These are phyloP conservation scores for Pichia sp. DNA, from an alignment of 1,139 yeast genomes.

Conservation along the genomic window DNA sequence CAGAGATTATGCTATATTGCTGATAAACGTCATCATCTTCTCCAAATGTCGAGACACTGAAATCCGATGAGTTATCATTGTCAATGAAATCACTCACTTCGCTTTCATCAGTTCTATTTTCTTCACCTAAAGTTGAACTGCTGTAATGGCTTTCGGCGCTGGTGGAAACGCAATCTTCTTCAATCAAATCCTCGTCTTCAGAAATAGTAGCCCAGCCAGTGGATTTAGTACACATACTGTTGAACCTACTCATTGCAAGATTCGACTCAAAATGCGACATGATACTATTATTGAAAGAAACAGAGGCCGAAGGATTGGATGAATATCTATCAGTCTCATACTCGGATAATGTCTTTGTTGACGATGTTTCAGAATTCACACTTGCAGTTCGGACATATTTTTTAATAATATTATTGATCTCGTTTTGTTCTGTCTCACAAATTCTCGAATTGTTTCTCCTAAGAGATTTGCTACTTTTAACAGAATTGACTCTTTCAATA, in stretches of 20 bases:
- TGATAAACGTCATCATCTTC: conserved; percentile 9
- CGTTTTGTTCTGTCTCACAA: conserved; percentile 8
- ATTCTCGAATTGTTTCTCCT: not conserved
- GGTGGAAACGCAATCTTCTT: not conserved
- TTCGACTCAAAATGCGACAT: not conserved
- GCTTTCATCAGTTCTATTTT: not conserved
- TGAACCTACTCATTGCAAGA: not conserved
- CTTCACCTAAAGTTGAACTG: not conserved
- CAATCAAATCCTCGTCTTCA: not conserved
- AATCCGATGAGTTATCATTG: not conserved
- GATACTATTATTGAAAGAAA: not conserved
- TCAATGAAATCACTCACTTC: not conserved
- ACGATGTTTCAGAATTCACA: not conserved
- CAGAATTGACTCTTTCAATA: conserved; percentile 5
- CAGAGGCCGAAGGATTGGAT: not conserved
- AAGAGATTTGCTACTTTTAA: conserved; percentile 1
- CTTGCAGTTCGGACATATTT: conserved; percentile 10
- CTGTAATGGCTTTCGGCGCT: not conserved
- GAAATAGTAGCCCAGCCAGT: conserved; percentile 2
- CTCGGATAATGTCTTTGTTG: not conserved
- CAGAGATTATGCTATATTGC: conserved; percentile 9
- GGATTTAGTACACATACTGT: not conserved
- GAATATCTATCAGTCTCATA: not conserved
- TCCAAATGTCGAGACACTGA: conserved; percentile 1
- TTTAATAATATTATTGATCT: conserved; percentile 12